Conservation (phyloP, 2,329 filamentous ascomycete species). For the Coleophoma crateriformis region DNA sequence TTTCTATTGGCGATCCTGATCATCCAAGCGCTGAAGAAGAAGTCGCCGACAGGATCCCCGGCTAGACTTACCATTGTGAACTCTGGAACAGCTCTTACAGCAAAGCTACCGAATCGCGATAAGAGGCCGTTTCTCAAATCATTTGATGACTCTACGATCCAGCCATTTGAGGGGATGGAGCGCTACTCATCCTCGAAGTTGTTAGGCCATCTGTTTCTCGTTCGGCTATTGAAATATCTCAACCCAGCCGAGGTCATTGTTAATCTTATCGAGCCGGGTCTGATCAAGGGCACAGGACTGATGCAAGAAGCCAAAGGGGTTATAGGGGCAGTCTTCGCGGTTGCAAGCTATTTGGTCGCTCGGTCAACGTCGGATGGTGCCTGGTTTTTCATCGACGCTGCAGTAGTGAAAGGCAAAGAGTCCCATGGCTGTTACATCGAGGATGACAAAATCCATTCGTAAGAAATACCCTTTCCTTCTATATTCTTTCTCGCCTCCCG, state of each 20-base stretch:
- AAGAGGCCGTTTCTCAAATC: slow-evolving; percentile 19
- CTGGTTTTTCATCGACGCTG: slow-evolving; percentile 41
- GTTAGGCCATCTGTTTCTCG: slow-evolving; percentile 27
- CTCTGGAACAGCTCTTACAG: slow-evolving; percentile 21
- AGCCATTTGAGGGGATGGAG: slow-evolving; percentile 14
- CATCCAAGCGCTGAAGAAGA: slow-evolving; percentile 16
- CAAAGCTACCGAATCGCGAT: slow-evolving; percentile 19
- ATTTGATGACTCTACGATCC: slow-evolving; percentile 22
- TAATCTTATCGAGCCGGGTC: slow-evolving; percentile 28
- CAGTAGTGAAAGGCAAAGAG: slow-evolving; percentile 37
- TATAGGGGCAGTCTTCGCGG: background rate
- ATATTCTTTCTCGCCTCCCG: background rate
- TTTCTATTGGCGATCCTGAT: slow-evolving; percentile 13
- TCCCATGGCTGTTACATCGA: slow-evolving; percentile 45
- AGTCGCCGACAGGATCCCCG: background rate
- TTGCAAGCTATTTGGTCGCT: background rate
- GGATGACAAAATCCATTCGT: slow-evolving; percentile 7
- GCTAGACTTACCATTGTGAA: slow-evolving; percentile 21
- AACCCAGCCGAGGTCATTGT: slow-evolving; percentile 25
- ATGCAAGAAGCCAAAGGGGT: slow-evolving; percentile 24
- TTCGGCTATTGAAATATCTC: slow-evolving; percentile 31
- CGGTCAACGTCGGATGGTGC: slow-evolving; percentile 32
- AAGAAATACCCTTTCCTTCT: background rate
- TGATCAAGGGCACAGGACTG: slow-evolving; percentile 33
- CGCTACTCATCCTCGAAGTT: slow-evolving; percentile 25